Conservation (phyloP, 192 early-diverging fungal species). For the Coemansia sp. region DNA sequence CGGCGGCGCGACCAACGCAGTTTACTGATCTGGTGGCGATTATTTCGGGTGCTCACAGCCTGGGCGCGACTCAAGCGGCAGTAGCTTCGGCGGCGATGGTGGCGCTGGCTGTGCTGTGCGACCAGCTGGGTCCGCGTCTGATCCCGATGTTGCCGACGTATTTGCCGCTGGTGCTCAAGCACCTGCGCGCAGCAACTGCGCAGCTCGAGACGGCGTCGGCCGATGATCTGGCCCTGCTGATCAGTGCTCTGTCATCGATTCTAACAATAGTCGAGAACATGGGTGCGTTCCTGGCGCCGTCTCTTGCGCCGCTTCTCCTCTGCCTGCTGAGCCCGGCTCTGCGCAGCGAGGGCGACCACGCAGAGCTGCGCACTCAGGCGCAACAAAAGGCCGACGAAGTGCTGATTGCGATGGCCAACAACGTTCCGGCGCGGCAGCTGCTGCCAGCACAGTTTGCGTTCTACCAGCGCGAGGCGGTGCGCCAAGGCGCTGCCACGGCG, state of each 20-base stretch:
- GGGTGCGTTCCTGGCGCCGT: constrained; percentile 51
- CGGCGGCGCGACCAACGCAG: constrained; percentile 56
- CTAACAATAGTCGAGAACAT: constrained; percentile 50
- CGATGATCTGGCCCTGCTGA: constrained; percentile 48
- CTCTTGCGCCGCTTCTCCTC: constrained; percentile 37
- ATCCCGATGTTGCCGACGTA: constrained; percentile 81
- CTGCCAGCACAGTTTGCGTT: constrained; percentile 45
- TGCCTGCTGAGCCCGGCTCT: constrained; percentile 27
- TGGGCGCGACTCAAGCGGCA: constrained; percentile 25
- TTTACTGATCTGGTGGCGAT: constrained; percentile 59
- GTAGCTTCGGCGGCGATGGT: constrained; percentile 53
- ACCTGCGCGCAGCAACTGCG: constrained; percentile 34
- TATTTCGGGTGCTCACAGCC: constrained; percentile 53
- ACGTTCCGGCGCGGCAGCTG: constrained; percentile 45
- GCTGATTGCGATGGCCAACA: constrained; percentile 25
- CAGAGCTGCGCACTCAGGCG: constrained; percentile 24
- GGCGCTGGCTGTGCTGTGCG: constrained; percentile 50
- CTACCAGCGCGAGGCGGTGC: constrained; percentile 56
- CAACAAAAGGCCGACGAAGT: constrained; percentile 20
- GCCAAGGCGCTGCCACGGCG: constrained; percentile 50
- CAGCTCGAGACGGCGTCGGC: constrained; percentile 19
- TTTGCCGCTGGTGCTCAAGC: constrained; percentile 71
- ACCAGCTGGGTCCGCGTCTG: constrained; percentile 71
- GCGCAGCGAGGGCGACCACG: constrained; percentile 2
- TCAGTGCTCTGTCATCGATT: constrained; percentile 39